phyloP scores from a whole-genome alignment of 179 eudicot species.

The Kewa caespitosa region DNA sequence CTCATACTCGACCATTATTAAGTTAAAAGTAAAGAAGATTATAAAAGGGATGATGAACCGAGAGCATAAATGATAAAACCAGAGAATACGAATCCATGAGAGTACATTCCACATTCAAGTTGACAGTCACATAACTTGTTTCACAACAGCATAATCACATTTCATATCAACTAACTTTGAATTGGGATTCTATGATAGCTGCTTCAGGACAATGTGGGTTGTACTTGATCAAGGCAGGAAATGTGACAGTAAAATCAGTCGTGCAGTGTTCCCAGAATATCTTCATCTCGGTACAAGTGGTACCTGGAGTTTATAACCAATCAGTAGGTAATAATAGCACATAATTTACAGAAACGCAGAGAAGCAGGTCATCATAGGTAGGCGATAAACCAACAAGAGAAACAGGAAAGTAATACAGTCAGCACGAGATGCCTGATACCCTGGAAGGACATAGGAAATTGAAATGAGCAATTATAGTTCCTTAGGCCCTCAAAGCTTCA shows the following conservation, averaged over 20 bases:
- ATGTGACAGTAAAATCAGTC: conserved; percentile 33
- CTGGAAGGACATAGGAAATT: no score
- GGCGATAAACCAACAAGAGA: no score
- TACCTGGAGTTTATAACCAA: conserved; percentile 44
- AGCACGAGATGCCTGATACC: no score
- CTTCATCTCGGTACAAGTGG: conserved; percentile 76
- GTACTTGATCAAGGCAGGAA: conserved; percentile 17
- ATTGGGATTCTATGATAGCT: background rate
- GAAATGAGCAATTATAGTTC: no score
- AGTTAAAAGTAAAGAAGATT: background rate
- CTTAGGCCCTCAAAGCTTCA: no score
- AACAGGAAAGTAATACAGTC: no score
- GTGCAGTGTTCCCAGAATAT: conserved; percentile 71
- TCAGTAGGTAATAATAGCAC: conserved; percentile 9
- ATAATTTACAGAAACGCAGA: no score
- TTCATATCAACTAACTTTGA: background rate
- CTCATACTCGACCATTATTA: background rate
- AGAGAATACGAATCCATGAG: background rate
- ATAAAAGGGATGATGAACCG: background rate
- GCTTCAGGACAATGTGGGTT: background rate
- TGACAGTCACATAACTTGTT: background rate
- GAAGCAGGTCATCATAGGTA: no score
- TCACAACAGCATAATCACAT: background rate
- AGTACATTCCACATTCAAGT: conserved; percentile 7
- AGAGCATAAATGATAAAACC: background rate